Conservation (phyloP, 139 green algal genomes). For the Chlamydomonas sp. region DNA sequence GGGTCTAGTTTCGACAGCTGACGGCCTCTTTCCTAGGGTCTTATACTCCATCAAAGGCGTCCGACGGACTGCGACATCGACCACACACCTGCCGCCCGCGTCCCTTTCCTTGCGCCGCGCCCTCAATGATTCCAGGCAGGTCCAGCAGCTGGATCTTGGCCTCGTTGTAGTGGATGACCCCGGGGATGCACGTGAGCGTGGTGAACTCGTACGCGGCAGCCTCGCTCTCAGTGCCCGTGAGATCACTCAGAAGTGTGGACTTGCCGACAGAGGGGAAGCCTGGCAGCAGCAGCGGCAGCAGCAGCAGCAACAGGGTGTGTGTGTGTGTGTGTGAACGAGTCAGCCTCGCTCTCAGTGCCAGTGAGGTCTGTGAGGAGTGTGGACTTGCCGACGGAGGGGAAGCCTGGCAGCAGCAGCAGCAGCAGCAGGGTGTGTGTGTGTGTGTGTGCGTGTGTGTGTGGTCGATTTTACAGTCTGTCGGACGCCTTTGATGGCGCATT, state of each 20-base stretch:
- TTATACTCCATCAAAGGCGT: no score
- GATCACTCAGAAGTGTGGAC: conserved; percentile 89
- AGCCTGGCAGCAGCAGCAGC: background rate
- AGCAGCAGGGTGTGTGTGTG: no score
- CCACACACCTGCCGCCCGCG: conserved; percentile 72
- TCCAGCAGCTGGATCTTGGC: conserved; percentile 99
- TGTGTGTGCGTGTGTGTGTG: no score
- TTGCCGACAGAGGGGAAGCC: conserved; percentile 95
- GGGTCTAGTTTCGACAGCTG: no score
- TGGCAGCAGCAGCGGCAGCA: no score
- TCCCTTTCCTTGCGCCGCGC: conserved; percentile 90
- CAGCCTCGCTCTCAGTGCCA: background rate
- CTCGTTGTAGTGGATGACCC: conserved; percentile 99
- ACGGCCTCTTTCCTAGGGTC: no score
- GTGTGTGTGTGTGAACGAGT: no score
- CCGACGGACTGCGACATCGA: no score
- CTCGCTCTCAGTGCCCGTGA: conserved; percentile 85
- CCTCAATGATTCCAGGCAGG: conserved; percentile 98
- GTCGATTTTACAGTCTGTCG: no score
- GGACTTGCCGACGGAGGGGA: background rate
- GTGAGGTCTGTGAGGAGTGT: background rate
- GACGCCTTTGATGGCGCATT: no score
- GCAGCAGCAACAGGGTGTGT: background rate
- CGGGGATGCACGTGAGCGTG: conserved; percentile 93
- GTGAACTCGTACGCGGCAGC: conserved; percentile 98